Percentiles rank a stretch among this genome's conserved stretches.
phyloP scores from a whole-genome alignment of 306 rosid species.

The Herpetospermum pedunculosum region DNA sequence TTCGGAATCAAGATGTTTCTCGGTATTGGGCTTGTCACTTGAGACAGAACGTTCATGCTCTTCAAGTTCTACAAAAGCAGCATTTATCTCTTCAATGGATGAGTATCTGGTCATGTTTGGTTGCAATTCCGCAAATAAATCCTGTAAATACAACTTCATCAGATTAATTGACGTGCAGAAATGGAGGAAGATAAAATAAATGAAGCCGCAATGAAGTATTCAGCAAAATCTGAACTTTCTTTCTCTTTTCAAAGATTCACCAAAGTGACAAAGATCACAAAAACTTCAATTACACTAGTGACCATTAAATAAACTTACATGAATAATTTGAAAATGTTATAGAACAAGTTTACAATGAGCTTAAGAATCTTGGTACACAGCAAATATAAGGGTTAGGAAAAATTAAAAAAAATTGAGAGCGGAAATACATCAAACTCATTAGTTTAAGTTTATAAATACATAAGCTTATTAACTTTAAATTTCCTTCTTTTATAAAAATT shows the following conservation, averaged over 20 bases:
- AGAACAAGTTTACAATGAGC: not conserved
- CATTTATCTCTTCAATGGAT: constrained; percentile 72
- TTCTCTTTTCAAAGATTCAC: not conserved
- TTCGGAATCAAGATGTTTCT: constrained; percentile 61
- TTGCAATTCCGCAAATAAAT: constrained; percentile 87
- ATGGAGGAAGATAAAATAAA: not conserved
- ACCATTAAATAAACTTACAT: not conserved
- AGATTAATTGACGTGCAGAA: not conserved
- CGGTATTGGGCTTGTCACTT: constrained; percentile 52
- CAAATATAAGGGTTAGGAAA: not conserved
- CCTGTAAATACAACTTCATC: constrained; percentile 34
- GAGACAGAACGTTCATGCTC: constrained; percentile 56
- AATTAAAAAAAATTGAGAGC: not conserved
- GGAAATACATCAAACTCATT: not conserved
- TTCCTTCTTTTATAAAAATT: not conserved
- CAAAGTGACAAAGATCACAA: not conserved
- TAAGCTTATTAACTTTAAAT: not conserved
- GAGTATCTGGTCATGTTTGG: constrained; percentile 80
- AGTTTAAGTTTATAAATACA: not conserved
- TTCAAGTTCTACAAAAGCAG: constrained; percentile 79
- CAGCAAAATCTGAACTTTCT: not conserved
- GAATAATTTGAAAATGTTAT: not conserved
- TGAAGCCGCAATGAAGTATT: not conserved
- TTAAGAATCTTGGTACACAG: not conserved
- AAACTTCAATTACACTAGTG: not conserved